Evolutionary conservation across 2,329 filamentous ascomycete species (phyloP).

Genomic region (Cryphonectria nitschkei): DNA sequence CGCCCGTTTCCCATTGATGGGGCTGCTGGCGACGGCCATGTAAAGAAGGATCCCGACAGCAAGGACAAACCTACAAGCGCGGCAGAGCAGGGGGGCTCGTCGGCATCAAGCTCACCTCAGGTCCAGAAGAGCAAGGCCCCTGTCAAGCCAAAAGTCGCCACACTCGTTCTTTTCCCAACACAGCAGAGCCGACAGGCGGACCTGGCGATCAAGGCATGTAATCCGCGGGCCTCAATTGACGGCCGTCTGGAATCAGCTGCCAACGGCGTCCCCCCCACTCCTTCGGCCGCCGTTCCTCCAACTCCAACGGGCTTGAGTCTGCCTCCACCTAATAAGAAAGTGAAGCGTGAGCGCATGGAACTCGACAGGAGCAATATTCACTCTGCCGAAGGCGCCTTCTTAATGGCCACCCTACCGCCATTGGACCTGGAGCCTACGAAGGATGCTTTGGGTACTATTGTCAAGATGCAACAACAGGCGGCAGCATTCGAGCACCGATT

Average conservation of each 20-base stretch:
- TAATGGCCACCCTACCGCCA: slow-evolving; percentile 73
- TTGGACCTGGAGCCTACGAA: slow-evolving; percentile 78
- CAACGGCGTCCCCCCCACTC: slow-evolving; percentile 67
- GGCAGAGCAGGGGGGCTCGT: slow-evolving; percentile 63
- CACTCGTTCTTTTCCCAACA: slow-evolving; percentile 85
- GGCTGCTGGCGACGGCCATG: slow-evolving; percentile 33
- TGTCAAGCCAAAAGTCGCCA: slow-evolving; percentile 69
- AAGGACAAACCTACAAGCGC: slow-evolving; percentile 47
- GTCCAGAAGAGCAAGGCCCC: slow-evolving; percentile 48
- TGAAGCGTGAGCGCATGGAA: slow-evolving; percentile 74
- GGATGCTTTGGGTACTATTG: slow-evolving; percentile 69
- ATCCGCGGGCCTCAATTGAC: slow-evolving; percentile 57
- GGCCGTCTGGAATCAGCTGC: slow-evolving; percentile 31
- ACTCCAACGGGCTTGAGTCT: slow-evolving; percentile 64
- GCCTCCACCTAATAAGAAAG: slow-evolving; percentile 64
- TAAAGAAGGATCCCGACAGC: slow-evolving; percentile 36
- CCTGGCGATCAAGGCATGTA: slow-evolving; percentile 74
- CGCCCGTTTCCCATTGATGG: slow-evolving; percentile 71
- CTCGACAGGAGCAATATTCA: slow-evolving; percentile 75
- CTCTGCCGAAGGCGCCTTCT: slow-evolving; percentile 75
- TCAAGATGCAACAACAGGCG: slow-evolving; percentile 60
- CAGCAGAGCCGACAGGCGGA: slow-evolving; percentile 75
- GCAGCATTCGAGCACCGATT: slow-evolving; percentile 71
- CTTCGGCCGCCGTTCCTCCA: slow-evolving; percentile 60
- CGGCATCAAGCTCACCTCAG: slow-evolving; percentile 55